phyloP scores from a whole-genome alignment of 2,329 filamentous ascomycete species.

The Aspergillus melleus region DNA sequence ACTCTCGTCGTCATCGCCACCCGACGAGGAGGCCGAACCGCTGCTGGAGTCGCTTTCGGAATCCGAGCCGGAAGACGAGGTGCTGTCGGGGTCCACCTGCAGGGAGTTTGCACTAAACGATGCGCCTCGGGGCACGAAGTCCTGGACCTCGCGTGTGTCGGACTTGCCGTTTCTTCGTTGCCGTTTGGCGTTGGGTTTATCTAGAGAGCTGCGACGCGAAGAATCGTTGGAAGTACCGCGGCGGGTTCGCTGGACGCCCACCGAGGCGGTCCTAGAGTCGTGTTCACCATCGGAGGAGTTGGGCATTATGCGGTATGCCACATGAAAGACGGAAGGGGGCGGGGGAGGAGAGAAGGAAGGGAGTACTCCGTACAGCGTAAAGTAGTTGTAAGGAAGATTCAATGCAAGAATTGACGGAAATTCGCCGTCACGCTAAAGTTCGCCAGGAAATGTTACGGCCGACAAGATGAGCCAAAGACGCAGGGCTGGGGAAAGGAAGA shows the following conservation, averaged over 20 bases:
- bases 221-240: constrained; percentile 24
- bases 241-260: constrained; percentile 41
- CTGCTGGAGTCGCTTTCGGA: constrained; percentile 12
- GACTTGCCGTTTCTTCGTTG: constrained; percentile 27
- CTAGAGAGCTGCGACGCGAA: constrained; percentile 24
- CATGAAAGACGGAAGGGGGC: neutral
- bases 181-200: constrained; percentile 23
- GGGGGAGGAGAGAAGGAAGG: neutral
- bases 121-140: constrained; percentile 40
- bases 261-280: constrained; percentile 49
- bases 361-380: neutral
- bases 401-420: neutral
- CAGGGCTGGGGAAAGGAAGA: neutral
- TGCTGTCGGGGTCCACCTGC: constrained; percentile 32
- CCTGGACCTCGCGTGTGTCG: constrained; percentile 27
- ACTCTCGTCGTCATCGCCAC: constrained; percentile 14
- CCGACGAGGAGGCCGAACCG: constrained; percentile 16
- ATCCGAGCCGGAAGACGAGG: constrained; percentile 32
- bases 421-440: neutral
- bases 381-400: neutral
- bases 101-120: constrained; percentile 36
- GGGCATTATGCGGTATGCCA: constrained; percentile 26
- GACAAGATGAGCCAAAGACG: constrained; percentile 12
- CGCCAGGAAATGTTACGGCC: constrained; percentile 27
- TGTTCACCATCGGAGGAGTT: constrained; percentile 34